phyloP scores from a whole-genome alignment of 1,139 yeast genomes.

The Hanseniaspora uvarum region DNA sequence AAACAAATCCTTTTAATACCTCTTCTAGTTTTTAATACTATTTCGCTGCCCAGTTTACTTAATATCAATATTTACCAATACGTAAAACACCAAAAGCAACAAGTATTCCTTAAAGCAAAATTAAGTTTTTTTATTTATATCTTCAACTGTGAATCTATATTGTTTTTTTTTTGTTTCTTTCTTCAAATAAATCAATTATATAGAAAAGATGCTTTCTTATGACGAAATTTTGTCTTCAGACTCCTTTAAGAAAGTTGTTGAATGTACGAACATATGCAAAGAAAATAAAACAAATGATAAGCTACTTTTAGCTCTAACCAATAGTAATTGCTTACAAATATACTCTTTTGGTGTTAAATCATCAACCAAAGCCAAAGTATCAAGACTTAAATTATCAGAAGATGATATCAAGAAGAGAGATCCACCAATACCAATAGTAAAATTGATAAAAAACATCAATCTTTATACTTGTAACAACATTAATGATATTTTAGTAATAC shows the following conservation, averaged over 20 bases:
- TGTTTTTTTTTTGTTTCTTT: neutral
- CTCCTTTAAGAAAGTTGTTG: slow-evolving; percentile 7
- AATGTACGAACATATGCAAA: slow-evolving; percentile 7
- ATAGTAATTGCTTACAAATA: slow-evolving; percentile 6
- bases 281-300: neutral
- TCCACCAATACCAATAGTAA: slow-evolving; percentile 32
- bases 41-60: no score
- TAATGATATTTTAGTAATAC: slow-evolving; percentile 9
- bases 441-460: slow-evolving; percentile 54
- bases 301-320: slow-evolving; percentile 3
- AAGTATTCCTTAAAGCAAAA: no score
- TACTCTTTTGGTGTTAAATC: slow-evolving; percentile 5
- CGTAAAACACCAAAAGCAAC: no score
- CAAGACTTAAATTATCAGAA: neutral
- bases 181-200: slow-evolving; percentile 8
- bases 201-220: slow-evolving; percentile 9
- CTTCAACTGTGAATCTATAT: neutral
- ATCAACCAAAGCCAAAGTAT: neutral
- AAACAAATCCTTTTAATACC: no score
- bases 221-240: slow-evolving; percentile 13
- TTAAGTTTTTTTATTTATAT: neutral
- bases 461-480: slow-evolving; percentile 27
- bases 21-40: no score
- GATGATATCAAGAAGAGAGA: slow-evolving; percentile 18
- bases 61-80: no score